These are phyloP conservation scores for Calocybe indica DNA, from an alignment of 768 basidiomycete genomes.

Conservation along the genomic window DNA sequence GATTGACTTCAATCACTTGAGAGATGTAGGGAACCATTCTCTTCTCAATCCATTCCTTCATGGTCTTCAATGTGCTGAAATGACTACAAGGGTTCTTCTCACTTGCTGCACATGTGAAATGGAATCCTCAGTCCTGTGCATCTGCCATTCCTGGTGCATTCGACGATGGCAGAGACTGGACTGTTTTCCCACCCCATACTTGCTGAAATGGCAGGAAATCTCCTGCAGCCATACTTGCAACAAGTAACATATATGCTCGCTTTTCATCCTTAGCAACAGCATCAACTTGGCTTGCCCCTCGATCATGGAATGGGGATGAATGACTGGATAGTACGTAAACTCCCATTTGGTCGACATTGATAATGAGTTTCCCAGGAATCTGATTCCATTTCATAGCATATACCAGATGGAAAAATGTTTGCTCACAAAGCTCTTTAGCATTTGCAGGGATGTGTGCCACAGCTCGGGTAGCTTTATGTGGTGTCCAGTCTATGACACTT, in stretches of 20 bases:
- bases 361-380: not conserved
- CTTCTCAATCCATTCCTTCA: conserved; percentile 15
- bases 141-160: conserved; percentile 6
- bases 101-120: conserved; percentile 17
- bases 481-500: not conserved
- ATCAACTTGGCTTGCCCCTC: conserved; percentile 17
- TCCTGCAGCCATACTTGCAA: conserved; percentile 16
- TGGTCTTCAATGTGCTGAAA: conserved; percentile 20
- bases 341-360: not conserved
- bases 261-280: conserved; percentile 21
- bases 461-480: not conserved
- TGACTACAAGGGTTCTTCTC: conserved; percentile 13
- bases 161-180: conserved; percentile 10
- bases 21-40: conserved; percentile 10
- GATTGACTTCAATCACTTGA: conserved; percentile 6
- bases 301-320: conserved; percentile 13
- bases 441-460: not conserved
- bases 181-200: conserved; percentile 16
- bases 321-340: not conserved
- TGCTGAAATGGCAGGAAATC: conserved; percentile 25
- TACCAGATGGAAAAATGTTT: not conserved
- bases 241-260: conserved; percentile 21
- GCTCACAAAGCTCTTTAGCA: not conserved
- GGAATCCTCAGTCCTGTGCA: conserved; percentile 5
- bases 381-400: too few species aligned